Conservation (phyloP, 2,329 filamentous ascomycete genomes). For the Talaromyces pinophilus region DNA sequence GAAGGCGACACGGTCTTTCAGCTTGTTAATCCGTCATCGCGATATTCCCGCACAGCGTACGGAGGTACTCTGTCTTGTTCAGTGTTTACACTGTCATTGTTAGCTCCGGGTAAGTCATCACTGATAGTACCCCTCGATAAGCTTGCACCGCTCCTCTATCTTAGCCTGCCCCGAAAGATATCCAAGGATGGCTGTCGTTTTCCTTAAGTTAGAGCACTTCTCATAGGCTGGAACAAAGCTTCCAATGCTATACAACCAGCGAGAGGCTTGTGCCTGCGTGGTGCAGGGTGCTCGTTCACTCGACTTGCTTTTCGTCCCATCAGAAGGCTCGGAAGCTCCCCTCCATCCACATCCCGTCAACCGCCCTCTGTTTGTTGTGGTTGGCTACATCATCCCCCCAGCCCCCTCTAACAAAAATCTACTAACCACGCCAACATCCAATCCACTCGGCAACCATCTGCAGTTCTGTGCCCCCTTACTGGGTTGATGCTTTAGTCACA, state of each 20-base stretch:
- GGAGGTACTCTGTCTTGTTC: neutral
- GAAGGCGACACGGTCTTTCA: conserved; percentile 4
- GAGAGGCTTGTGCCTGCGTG: conserved; percentile 36
- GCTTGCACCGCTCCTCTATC: conserved; percentile 2
- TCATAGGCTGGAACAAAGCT: conserved; percentile 4
- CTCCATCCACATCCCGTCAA: conserved; percentile 22
- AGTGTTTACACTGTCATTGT: neutral
- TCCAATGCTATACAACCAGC: conserved; percentile 15
- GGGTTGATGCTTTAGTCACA: conserved; percentile 15
- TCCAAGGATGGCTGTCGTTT: neutral
- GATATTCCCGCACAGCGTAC: neutral
- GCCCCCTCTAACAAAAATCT: conserved; percentile 14
- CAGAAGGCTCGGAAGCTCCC: conserved; percentile 13
- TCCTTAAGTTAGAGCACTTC: neutral
- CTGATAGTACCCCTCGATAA: conserved; percentile 9
- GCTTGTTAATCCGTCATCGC: neutral
- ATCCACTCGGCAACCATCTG: conserved; percentile 5
- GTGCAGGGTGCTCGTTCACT: conserved; percentile 18
- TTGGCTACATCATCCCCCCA: conserved; percentile 21
- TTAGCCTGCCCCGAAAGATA: conserved; percentile 3
- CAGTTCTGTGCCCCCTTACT: conserved; percentile 12
- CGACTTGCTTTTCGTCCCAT: conserved; percentile 21
- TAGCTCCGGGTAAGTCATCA: conserved; percentile 11
- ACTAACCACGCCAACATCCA: conserved; percentile 14
- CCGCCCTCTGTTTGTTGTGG: conserved; percentile 16